Percentiles rank a stretch among this genome's conserved stretches.
These are phyloP conservation scores for Blepharisma undulans DNA, from an alignment of 169 alveolate genomes.

Conservation along the genomic window DNA sequence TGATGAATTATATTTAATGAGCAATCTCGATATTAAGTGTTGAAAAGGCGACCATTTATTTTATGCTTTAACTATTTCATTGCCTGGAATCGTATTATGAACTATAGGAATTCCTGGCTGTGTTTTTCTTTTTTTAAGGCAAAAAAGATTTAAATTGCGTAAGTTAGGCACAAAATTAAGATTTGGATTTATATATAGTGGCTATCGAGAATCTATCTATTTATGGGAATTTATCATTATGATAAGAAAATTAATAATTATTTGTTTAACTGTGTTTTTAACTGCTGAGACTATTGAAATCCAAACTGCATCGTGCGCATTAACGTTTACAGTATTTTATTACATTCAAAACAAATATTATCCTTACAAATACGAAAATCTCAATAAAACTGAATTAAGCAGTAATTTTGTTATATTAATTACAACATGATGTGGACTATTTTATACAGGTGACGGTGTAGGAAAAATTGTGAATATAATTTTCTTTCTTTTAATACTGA, in stretches of 20 bases:
- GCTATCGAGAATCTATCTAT: slow-evolving; percentile 25
- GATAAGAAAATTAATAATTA: slow-evolving; percentile 38
- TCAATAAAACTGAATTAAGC: slow-evolving; percentile 1
- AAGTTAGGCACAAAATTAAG: background rate
- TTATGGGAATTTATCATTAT: slow-evolving; percentile 50
- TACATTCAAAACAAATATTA: background rate
- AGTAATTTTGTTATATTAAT: background rate
- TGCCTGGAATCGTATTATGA: slow-evolving; percentile 56
- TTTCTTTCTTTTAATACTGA: background rate
- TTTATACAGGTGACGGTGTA: background rate
- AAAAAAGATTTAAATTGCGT: slow-evolving; percentile 33
- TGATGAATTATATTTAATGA: background rate
- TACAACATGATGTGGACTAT: background rate
- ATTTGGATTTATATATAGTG: slow-evolving; percentile 44
- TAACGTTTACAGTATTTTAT: background rate
- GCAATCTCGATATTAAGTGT: slow-evolving; percentile 39
- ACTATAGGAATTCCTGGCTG: slow-evolving; percentile 56
- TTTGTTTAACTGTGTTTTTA: slow-evolving; percentile 29
- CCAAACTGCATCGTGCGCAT: background rate
- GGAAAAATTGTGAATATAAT: background rate
- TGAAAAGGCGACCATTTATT: slow-evolving; percentile 11
- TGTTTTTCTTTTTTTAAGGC: slow-evolving; percentile 22
- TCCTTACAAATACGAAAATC: background rate
- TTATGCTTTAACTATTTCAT: slow-evolving; percentile 19
- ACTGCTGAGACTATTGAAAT: background rate